Evolutionary conservation across 2,329 filamentous ascomycete genomes (phyloP), one percentile per base, ranked within the genome.

Genomic region (Sporothrix brasiliensis): DNA sequence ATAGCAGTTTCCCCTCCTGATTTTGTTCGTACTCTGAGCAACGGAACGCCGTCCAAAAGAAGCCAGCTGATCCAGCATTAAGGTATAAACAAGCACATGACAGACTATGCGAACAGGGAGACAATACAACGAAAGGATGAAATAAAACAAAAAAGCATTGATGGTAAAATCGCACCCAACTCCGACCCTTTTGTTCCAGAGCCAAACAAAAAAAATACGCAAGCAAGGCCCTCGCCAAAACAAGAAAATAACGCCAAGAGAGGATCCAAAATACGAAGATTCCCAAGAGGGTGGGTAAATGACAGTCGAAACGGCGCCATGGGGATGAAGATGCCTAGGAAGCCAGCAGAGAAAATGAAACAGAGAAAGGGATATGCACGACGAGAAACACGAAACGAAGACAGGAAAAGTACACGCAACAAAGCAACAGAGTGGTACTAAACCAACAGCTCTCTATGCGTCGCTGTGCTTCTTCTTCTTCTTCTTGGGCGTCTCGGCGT

Each of bases 401-500:
- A 63, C 58, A 63, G 50, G 27, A 66, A 39, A 21, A 21, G 19
- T 39, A 66, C 47, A 66, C 63, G 47, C 24, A 50, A 19, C 16
- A 66, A 53, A 6, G 21, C 19, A 34, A 16, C 24, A 34, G 19
- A 19, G 44, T 9, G 11, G 11, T 16, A 47, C 16, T 16, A 39
- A 4, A 7, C 19, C 41, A 1, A 34, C 3, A 44, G 7, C 41
- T 5, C 47, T 14, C 10, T 69, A 73, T 68, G 68, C 69, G 24
- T 72, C 54, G 69, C 72, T 71, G 71, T 76, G 73, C 75, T 79
- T 80, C 79, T 80, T 81, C 81, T 82, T 86, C 76, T 81, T 82
- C 81, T 83, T 85, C 79, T 86, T 85, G 52, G 83, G 80, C 76
- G 83, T 87, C 78, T 87, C 91, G 74, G 83, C 85, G 74, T 89